Conservation (phyloP, 2,329 filamentous ascomycete species). For the Alternaria sp. region DNA sequence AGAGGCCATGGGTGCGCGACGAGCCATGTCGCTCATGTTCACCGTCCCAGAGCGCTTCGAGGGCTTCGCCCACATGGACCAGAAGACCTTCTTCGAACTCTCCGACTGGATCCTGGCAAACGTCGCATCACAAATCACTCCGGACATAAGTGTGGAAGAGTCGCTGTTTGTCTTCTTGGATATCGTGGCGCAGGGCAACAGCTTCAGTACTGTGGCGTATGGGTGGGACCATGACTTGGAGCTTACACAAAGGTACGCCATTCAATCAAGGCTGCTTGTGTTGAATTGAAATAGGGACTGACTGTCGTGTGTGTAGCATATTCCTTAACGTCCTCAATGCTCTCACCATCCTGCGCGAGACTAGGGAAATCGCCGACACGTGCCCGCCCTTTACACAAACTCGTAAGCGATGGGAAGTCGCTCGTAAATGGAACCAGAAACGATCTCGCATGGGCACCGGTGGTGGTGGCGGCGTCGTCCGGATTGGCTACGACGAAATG, state of each 20-base stretch:
- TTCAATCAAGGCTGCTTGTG: conserved; percentile 4
- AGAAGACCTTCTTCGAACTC: conserved; percentile 50
- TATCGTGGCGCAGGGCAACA: conserved; percentile 50
- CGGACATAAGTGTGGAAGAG: conserved; percentile 50
- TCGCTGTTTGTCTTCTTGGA: conserved; percentile 51
- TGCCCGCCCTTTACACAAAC: conserved; percentile 46
- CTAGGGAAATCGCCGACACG: conserved; percentile 42
- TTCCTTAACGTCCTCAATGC: conserved; percentile 49
- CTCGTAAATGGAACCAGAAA: conserved; percentile 41
- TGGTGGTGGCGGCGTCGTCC: conserved; percentile 33
- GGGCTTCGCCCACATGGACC: conserved; percentile 51
- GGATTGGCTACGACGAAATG: conserved; percentile 47
- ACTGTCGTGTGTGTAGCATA: conserved; percentile 35
- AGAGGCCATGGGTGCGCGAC: conserved; percentile 38
- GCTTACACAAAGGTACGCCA: conserved; percentile 47
- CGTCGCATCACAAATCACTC: conserved; percentile 39
- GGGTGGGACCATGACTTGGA: conserved; percentile 49
- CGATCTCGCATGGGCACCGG: conserved; percentile 38
- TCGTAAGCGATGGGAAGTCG: conserved; percentile 46
- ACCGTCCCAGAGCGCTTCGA: conserved; percentile 50
- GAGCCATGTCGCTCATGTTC: conserved; percentile 46
- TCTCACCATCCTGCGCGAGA: conserved; percentile 45
- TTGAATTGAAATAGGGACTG: conserved; percentile 14
- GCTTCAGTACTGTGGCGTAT: conserved; percentile 45
- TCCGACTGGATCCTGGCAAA: conserved; percentile 51